Percentiles rank a stretch among this genome's conserved stretches.
These are phyloP conservation scores for Epichloe coenophiala DNA, from an alignment of 2,329 filamentous ascomycete species.

Conservation along the genomic window DNA sequence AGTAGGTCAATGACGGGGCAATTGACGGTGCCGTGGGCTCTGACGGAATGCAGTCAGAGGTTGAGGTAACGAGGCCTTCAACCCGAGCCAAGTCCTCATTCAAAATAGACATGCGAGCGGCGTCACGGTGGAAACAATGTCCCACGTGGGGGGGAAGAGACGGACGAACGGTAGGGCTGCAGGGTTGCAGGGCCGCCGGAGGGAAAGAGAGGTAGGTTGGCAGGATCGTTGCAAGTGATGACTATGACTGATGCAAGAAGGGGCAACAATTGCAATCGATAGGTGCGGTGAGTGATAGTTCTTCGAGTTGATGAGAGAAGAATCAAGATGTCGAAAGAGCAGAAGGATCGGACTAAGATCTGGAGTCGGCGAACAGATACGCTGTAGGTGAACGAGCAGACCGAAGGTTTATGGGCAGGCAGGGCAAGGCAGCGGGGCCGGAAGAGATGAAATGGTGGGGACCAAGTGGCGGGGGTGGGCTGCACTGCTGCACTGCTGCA, in stretches of 20 bases:
- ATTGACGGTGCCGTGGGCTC: constrained; percentile 34
- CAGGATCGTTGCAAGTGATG: neutral
- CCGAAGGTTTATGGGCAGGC: neutral
- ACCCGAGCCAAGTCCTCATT: constrained; percentile 18
- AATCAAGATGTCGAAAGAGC: neutral
- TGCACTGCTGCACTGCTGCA: too few species aligned
- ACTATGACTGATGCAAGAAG: neutral
- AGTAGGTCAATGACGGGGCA: constrained; percentile 50
- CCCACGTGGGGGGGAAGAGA: too few species aligned
- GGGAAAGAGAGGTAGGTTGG: too few species aligned
- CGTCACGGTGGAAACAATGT: neutral
- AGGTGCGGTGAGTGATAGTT: too few species aligned
- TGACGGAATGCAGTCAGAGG: constrained; percentile 28
- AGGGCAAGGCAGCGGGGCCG: neutral
- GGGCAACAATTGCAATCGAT: too few species aligned
- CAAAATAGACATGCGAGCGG: constrained; percentile 13
- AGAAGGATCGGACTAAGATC: neutral
- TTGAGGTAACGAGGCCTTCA: constrained; percentile 26
- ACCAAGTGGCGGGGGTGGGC: too few species aligned
- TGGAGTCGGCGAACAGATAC: neutral
- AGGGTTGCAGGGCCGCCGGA: too few species aligned
- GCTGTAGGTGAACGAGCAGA: too few species aligned
- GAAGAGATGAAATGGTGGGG: too few species aligned
- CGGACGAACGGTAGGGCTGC: too few species aligned
- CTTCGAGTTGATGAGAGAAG: neutral